Base-by-base conservation (phyloP, 768 basidiomycete genomes). In the Austroboletus festivus region DNA sequence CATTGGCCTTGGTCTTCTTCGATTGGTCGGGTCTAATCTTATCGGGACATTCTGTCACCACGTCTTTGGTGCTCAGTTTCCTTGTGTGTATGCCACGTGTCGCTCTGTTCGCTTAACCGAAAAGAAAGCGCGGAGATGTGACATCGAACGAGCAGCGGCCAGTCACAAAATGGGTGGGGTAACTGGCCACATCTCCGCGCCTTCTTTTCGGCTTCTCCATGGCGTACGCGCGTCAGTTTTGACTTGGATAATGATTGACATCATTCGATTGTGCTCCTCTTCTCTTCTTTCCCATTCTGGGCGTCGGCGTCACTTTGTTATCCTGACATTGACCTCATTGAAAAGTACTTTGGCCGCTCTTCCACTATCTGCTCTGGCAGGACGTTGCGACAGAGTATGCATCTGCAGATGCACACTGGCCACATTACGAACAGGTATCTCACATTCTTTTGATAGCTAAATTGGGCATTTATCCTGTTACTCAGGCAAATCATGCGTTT, bases 361-460 rank as follows among this genome's bases (percentile, higher is more conserved):
- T 98, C 80, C 96, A 98, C 71, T 98, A 98, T 66, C 82, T 98
- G 48, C 85, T 97, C 47, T 96, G 94, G 89, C 93, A 95, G 67
- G 96, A 98, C 64, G 91, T 93, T 50, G 88, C 89, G 9, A 86
- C 86, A 22, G 90, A 93, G 59, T 88, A 89, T 57, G 83, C 88
- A 1, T 87, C 87, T 4, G 92, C 91, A 23, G 91, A 93, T 63
- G 74, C 80, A 3, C 76, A 89, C 60, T 99, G 93, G 75, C 53
- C 51, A 10, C 58, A 67, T 37, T 67, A 67, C 30, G 64, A 67
- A 23, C 57, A 52, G 54, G 65, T 62, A 23, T 23, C 62, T 23
- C 4, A 20, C 28, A 6, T 35, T 20, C 24, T 31, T 39, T 13
- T n/a, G n/a, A 6, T 19, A 26, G 3, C 12, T 12, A 16, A 10